phyloP scores from a whole-genome alignment of 2,329 filamentous ascomycete genomes.

The Fusarium nelsonii region DNA sequence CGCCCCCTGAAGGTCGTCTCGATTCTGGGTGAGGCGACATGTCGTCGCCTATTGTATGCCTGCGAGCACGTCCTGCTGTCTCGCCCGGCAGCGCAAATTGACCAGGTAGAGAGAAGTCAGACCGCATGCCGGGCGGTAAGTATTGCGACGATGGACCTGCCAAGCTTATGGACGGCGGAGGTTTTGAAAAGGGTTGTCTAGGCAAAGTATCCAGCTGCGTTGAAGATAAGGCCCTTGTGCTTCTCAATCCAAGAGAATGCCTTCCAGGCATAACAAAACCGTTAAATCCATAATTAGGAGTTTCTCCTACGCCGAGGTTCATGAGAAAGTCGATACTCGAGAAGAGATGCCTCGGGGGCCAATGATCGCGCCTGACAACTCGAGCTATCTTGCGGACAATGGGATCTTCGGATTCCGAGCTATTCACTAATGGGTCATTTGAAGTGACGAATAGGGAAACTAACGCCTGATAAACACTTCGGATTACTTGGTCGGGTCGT shows the following conservation, averaged over 20 bases:
- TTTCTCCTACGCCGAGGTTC: slow-evolving; percentile 60
- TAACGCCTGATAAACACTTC: slow-evolving; percentile 64
- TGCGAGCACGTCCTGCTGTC: slow-evolving; percentile 34
- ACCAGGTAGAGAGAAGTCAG: slow-evolving; percentile 31
- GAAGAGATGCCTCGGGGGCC: slow-evolving; percentile 60
- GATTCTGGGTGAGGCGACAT: slow-evolving; percentile 36
- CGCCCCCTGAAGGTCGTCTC: slow-evolving; percentile 53
- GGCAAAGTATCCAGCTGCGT: slow-evolving; percentile 24
- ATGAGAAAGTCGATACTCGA: slow-evolving; percentile 65
- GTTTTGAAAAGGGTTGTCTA: slow-evolving; percentile 28
- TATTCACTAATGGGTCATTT: slow-evolving; percentile 57
- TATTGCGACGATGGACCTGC: slow-evolving; percentile 36
- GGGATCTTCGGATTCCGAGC: slow-evolving; percentile 59
- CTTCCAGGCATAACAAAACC: slow-evolving; percentile 51
- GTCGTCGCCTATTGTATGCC: slow-evolving; percentile 47
- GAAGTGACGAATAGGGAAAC: slow-evolving; percentile 62
- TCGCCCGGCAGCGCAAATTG: slow-evolving; percentile 31
- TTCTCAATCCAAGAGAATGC: slow-evolving; percentile 15
- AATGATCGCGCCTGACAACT: slow-evolving; percentile 62
- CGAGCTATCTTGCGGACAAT: slow-evolving; percentile 59
- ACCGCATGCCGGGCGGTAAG: slow-evolving; percentile 16
- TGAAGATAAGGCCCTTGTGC: slow-evolving; percentile 22
- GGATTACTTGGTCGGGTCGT: slow-evolving; percentile 53
- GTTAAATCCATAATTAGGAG: slow-evolving; percentile 52
- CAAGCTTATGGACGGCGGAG: slow-evolving; percentile 21